These are phyloP conservation scores for Pogostemon cablin DNA, from an alignment of 257 asterid species.

Conservation along the genomic window DNA sequence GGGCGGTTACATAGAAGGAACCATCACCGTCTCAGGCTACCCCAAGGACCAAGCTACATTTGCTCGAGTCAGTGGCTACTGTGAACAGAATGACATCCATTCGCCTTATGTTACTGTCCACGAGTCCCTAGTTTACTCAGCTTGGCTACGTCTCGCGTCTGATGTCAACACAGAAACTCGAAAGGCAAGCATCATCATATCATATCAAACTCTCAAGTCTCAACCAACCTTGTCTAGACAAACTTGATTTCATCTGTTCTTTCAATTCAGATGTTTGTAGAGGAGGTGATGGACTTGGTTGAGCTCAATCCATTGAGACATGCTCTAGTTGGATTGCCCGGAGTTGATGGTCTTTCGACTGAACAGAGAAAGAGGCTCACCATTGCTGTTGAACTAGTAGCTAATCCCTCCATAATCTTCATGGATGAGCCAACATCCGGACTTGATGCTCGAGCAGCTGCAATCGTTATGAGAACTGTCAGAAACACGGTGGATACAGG, in stretches of 20 bases:
- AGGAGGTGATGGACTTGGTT: conserved; percentile 84
- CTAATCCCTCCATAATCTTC: conserved; percentile 84
- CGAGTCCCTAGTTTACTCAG: conserved; percentile 84
- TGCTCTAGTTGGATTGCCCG: conserved; percentile 86
- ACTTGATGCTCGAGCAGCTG: conserved; percentile 94
- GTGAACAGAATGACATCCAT: conserved; percentile 89
- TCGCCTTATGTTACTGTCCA: conserved; percentile 84
- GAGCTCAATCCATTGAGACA: conserved; percentile 71
- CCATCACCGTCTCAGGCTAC: conserved; percentile 72
- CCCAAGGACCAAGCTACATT: conserved; percentile 78
- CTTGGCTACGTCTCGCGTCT: conserved; percentile 88
- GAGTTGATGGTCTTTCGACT: conserved; percentile 81
- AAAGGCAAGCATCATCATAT: conserved; percentile 47
- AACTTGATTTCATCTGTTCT: not conserved
- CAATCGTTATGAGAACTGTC: conserved; percentile 83
- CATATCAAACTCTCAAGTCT: not conserved
- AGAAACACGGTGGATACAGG: conserved; percentile 90
- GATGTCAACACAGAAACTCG: conserved; percentile 70
- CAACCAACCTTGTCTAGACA: not conserved
- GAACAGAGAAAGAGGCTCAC: conserved; percentile 89
- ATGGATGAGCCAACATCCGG: conserved; percentile 96
- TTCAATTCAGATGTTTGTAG: conserved; percentile 76
- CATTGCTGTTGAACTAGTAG: conserved; percentile 82
- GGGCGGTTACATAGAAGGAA: conserved; percentile 78
- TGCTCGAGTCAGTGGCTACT: conserved; percentile 90